These are phyloP conservation scores for Malus hybrid DNA, from an alignment of 331 rosid species.

Conservation along the genomic window DNA sequence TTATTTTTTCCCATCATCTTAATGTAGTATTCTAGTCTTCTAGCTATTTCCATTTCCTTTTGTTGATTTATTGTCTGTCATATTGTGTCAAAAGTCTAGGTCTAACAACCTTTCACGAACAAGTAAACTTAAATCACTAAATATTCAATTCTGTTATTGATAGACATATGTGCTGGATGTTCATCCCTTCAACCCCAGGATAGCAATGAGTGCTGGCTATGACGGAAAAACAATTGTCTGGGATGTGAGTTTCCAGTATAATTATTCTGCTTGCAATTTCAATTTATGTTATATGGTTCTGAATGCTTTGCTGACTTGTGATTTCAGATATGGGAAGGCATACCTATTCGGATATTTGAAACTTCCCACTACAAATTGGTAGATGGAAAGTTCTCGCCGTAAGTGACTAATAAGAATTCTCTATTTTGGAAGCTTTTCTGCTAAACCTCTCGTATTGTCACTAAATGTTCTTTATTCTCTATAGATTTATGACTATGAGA, in stretches of 20 bases:
- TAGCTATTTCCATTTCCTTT: not conserved
- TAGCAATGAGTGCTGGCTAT: conserved; percentile 99
- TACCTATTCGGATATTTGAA: conserved; percentile 67
- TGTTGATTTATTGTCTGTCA: not conserved
- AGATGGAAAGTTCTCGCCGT: conserved; percentile 99
- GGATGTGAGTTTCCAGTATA: conserved; percentile 79
- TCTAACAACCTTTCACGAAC: not conserved
- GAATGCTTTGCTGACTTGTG: conserved; percentile 13
- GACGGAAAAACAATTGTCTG: conserved; percentile 96
- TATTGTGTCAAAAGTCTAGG: not conserved
- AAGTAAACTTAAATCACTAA: not conserved
- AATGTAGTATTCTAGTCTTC: not conserved
- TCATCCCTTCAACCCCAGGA: conserved; percentile 97
- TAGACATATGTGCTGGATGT: conserved; percentile 99
- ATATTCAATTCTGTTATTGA: conserved; percentile 15
- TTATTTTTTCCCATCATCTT: not conserved
- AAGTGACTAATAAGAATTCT: conserved; percentile 32
- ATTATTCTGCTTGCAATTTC: conserved; percentile 13
- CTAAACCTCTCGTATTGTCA: not conserved
- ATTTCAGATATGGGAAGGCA: conserved; percentile 95
- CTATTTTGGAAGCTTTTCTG: not conserved
- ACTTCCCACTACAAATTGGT: conserved; percentile 83
- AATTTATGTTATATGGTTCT: conserved; percentile 6
- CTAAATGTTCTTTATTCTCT: not conserved
- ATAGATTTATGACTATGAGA: not conserved